Evolutionary conservation across 169 alveolate genomes (phyloP).

Genomic region (Neospora caninum): DNA sequence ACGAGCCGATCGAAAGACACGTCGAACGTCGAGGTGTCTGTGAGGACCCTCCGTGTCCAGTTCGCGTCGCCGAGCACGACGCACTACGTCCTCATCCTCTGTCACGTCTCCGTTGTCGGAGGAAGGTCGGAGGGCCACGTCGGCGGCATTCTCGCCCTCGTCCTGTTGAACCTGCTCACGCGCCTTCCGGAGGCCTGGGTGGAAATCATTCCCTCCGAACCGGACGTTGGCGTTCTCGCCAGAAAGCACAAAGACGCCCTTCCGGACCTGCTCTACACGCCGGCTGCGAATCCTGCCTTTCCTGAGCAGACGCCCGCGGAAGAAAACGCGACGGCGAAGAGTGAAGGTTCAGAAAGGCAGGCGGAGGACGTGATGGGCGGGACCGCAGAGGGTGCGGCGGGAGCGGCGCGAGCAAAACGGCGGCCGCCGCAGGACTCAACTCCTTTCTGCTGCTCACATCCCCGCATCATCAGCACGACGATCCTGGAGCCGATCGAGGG

Average conservation of each 20-base stretch:
- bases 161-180: background rate
- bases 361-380: too few relatives aligned
- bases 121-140: background rate
- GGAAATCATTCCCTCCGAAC: background rate
- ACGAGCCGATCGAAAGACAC: background rate
- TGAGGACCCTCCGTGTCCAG: background rate
- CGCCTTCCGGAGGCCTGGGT: background rate
- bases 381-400: too few relatives aligned
- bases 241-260: background rate
- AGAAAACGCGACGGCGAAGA: background rate
- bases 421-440: background rate
- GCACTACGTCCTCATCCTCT: background rate
- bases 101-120: background rate
- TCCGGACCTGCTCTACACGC: conserved; percentile 6
- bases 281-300: background rate
- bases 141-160: conserved; percentile 7
- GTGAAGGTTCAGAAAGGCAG: background rate
- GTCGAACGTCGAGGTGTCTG: background rate
- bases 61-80: conserved; percentile 25
- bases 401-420: too few relatives aligned
- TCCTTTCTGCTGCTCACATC: background rate
- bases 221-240: background rate
- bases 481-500: background rate
- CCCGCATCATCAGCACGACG: background rate
- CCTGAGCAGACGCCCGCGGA: background rate